Percentiles rank a stretch among this genome's conserved stretches.
phyloP scores from a whole-genome alignment of 352 stramenopile genomes.

The Globisporangium megalacanthum region DNA sequence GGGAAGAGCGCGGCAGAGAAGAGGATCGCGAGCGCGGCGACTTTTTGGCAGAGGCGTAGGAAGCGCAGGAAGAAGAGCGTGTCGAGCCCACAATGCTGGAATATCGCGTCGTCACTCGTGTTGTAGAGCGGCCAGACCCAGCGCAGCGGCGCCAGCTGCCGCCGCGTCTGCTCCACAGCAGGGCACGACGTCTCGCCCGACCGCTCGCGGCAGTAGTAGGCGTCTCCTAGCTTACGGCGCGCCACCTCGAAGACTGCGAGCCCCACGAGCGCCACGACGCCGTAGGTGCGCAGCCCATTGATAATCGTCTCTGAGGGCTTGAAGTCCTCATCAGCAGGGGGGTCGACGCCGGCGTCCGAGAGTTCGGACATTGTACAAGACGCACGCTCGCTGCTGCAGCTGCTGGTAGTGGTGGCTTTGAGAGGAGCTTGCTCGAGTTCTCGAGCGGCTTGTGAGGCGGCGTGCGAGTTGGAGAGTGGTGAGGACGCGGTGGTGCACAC shows the following conservation, averaged over 20 bases:
- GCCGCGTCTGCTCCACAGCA: conserved; percentile 29
- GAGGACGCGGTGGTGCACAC: too few species aligned
- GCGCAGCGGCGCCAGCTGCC: conserved; percentile 28
- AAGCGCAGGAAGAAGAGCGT: conserved; percentile 76
- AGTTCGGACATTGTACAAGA: too few species aligned
- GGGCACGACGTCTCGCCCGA: conserved; percentile 47
- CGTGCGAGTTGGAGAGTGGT: too few species aligned
- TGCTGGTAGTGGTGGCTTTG: too few species aligned
- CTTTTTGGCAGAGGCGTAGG: conserved; percentile 59
- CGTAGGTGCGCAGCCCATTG: conserved; percentile 60
- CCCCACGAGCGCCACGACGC: conserved; percentile 48
- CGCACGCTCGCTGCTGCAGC: too few species aligned
- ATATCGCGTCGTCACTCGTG: conserved; percentile 52
- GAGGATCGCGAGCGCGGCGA: conserved; percentile 45
- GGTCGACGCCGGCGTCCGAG: background rate
- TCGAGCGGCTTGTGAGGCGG: too few species aligned
- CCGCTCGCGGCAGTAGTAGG: conserved; percentile 74
- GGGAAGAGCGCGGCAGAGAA: conserved; percentile 64
- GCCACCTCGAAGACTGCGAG: conserved; percentile 68
- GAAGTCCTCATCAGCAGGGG: conserved; percentile 30
- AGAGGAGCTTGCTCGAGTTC: too few species aligned
- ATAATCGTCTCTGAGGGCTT: conserved; percentile 60
- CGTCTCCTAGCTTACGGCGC: conserved; percentile 44
- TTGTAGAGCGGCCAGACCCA: conserved; percentile 58
- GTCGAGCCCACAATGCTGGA: conserved; percentile 58